Base-by-base conservation (phyloP, 371 early-diverging fungal species). In the Phascolomyces articulosus region DNA sequence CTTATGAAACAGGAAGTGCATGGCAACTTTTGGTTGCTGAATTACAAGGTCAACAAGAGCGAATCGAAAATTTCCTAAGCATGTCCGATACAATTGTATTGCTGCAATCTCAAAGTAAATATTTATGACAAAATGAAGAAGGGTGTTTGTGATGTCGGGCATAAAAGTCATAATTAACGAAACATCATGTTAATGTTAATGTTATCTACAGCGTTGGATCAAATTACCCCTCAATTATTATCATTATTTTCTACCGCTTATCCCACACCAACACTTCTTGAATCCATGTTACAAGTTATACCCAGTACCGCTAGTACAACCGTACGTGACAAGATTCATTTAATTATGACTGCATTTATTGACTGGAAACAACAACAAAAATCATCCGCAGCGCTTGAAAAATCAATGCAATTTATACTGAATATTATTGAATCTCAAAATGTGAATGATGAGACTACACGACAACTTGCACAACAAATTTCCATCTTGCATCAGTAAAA, bases 1-100 rank as follows among this genome's bases (percentile, higher is more conserved):
- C 69, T 0, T 73, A 67, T 54, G 75, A 75, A 44, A 62, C 70
- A 2, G 59, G 60, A 23, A 64, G 56, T 26, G 40, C 65, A 11
- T 78, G 79, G 79, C 75, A 75, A 23, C 28, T 78, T 18, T 18
- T 78, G 18, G 56, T 69, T 18, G 71, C 75, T 34, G 79, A 78
- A 51, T 24, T 78, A 13, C 71, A 67, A 57, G 73, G 66, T 18
- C 62, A 53, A 21, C 51, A 20, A 16, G 55, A 67, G 15, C 40
- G 27, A 18, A 64, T 66, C 2, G 67, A 70, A 27, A 23, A 48
- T 4, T 65, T 77, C 23, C 67, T 77, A 26, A 29, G 57, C 26
- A n/a, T 48, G 2, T 28, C 66, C 11, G 62, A 67, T 49, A 53
- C 65, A 2, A 49, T 63, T 40, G 26, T 57, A 34, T 16, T 68